These are phyloP conservation scores for Xylaria grammica DNA, from an alignment of 495 filamentous ascomycete species.

Conservation along the genomic window DNA sequence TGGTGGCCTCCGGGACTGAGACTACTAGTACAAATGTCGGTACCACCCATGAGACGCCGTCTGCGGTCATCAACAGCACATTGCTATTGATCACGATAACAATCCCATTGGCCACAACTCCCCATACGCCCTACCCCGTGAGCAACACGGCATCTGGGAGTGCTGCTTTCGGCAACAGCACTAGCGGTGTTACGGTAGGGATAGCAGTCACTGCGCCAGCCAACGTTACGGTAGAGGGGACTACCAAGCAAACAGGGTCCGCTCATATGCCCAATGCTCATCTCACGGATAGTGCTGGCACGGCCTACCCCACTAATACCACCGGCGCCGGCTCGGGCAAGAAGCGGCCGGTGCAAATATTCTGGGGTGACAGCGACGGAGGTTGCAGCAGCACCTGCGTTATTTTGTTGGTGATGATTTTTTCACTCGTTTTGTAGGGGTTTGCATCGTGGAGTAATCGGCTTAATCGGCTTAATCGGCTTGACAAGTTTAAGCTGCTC, in stretches of 20 bases:
- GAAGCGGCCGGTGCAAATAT: background rate
- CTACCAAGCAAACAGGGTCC: slow-evolving; percentile 4
- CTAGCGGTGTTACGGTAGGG: background rate
- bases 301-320: slow-evolving; percentile 12
- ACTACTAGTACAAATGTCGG: slow-evolving; percentile 11
- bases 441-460: background rate
- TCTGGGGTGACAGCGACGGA: slow-evolving; percentile 19
- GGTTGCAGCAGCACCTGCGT: slow-evolving; percentile 11
- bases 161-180: slow-evolving; percentile 6
- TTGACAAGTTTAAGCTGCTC: background rate
- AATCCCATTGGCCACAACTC: slow-evolving; percentile 3
- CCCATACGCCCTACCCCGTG: slow-evolving; percentile 10
- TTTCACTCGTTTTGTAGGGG: slow-evolving; percentile 11
- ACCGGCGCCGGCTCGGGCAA: background rate
- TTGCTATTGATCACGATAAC: background rate
- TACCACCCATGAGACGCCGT: slow-evolving; percentile 19
- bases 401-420: slow-evolving; percentile 21
- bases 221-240: background rate
- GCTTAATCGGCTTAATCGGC: background rate
- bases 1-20: background rate
- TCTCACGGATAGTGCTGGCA: slow-evolving; percentile 9
- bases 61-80: slow-evolving; percentile 21
- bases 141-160: background rate
- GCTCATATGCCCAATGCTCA: slow-evolving; percentile 12
- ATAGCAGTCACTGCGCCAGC: slow-evolving; percentile 1